Base-by-base conservation (phyloP, 805 yeast genomes). In the Crinitomyces ghanaensis region DNA sequence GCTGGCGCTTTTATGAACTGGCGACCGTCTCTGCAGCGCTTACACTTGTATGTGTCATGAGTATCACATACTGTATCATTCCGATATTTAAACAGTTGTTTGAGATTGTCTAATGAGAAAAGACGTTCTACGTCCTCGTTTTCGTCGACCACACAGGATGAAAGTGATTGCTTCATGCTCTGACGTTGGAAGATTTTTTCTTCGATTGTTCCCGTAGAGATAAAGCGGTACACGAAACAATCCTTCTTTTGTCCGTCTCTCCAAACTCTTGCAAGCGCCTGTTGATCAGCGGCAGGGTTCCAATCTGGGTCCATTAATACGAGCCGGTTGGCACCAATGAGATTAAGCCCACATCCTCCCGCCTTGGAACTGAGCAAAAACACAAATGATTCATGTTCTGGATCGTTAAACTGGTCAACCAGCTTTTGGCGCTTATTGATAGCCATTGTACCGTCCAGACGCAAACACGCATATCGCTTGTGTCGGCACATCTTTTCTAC, bases 211-310 rank as follows among this genome's bases (percentile, higher is more conserved):
- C 98, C 98, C 0, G 97, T 85, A 5, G 93, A 71, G 37, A 88
- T 86, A 46, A 91, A 86, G 45, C 98, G 66, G 56, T 91, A 91
- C 26, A 88, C 91, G 49, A 79, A 88, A 61, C 98, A 91, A 54
- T 82, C 94, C 56, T 88, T 91, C 65, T 82, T 88, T 52, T 88
- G 98, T 0, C 98, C 98, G 59, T 91, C 98, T 66, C 98, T 75
- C 97, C 97, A 91, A 4, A 91, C 95, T 56, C 98, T 71, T 0
- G 97, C 97, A 41, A 91, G 64, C 0, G 97, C 97, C 58, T 88
- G 98, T 54, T 91, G 97, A 52, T 88, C 98, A 1, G 95, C 78
- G 0, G 98, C 97, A 0, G 98, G 98, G 50, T 88, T 88, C 98
- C 98, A 91, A 54, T 91, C 98, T 0, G 80, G 80, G 53, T 91